A percentile compares a stretch with the other conserved stretches of the same genome.
These are phyloP conservation scores for Ceratocystiopsis sp. DNA, from an alignment of 2,329 filamentous ascomycete species.

Conservation along the genomic window DNA sequence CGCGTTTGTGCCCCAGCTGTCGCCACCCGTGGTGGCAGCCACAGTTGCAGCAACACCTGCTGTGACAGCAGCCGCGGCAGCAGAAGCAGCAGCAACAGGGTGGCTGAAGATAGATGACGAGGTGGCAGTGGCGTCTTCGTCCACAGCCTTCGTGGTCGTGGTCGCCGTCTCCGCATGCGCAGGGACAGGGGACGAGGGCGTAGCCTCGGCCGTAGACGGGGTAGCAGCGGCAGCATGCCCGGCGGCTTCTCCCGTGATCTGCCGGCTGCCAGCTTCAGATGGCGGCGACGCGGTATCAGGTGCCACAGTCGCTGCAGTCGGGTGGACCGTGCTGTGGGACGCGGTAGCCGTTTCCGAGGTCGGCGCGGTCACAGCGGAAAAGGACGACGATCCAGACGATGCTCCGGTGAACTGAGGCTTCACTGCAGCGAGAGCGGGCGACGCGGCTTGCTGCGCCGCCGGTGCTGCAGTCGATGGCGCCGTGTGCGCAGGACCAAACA, in stretches of 20 bases:
- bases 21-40: neutral
- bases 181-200: neutral
- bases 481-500: constrained; percentile 58
- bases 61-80: neutral
- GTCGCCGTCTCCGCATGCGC: neutral
- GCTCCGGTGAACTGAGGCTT: constrained; percentile 41
- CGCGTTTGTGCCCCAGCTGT: too few relatives aligned
- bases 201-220: neutral
- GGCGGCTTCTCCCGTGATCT: neutral
- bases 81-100: too few relatives aligned
- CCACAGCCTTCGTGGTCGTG: neutral
- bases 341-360: constrained; percentile 41
- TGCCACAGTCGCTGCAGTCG: constrained; percentile 40
- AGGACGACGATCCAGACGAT: constrained; percentile 37
- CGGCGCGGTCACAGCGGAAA: constrained; percentile 37
- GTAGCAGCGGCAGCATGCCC: too few relatives aligned
- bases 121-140: neutral
- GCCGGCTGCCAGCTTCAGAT: constrained; percentile 9
- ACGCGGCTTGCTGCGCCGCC: constrained; percentile 8
- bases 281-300: constrained; percentile 9
- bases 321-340: constrained; percentile 37
- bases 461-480: constrained; percentile 21
- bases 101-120: too few relatives aligned
- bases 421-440: constrained; percentile 23
- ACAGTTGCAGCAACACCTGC: neutral